Conservation (phyloP, 768 basidiomycete genomes). For the Boletus barrowsii region DNA sequence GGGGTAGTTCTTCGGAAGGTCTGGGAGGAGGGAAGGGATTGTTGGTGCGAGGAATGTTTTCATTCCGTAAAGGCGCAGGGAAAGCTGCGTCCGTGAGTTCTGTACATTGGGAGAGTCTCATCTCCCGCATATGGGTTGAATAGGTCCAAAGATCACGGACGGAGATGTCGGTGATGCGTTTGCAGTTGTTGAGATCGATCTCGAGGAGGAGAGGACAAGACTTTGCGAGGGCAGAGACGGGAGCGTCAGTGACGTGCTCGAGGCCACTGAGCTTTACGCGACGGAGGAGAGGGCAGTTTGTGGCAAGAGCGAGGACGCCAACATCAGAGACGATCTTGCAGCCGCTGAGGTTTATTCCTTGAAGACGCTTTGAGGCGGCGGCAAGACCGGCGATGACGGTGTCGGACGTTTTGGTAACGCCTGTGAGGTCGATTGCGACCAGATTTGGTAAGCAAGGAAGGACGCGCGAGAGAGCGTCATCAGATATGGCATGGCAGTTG, state of each 20-base stretch:
- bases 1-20: slow-evolving; percentile 49
- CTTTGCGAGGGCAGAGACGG: slow-evolving; percentile 73
- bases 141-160: slow-evolving; percentile 83
- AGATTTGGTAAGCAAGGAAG: slow-evolving; percentile 72
- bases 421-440: slow-evolving; percentile 82
- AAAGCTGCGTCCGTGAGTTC: slow-evolving; percentile 83
- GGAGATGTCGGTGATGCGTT: slow-evolving; percentile 69
- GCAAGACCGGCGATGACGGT: slow-evolving; percentile 70
- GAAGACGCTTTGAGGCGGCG: slow-evolving; percentile 64
- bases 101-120: slow-evolving; percentile 77
- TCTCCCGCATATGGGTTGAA: slow-evolving; percentile 83
- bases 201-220: slow-evolving; percentile 87
- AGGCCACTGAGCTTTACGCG: slow-evolving; percentile 88
- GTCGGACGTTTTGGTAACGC: slow-evolving; percentile 68
- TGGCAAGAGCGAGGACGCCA: slow-evolving; percentile 74
- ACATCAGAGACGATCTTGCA: slow-evolving; percentile 79
- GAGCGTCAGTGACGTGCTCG: slow-evolving; percentile 67
- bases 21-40: slow-evolving; percentile 43
- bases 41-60: slow-evolving; percentile 34
- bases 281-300: slow-evolving; percentile 71
- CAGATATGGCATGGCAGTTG: slow-evolving; percentile 68
- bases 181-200: slow-evolving; percentile 88
- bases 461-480: slow-evolving; percentile 58
- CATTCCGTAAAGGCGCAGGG: slow-evolving; percentile 59
- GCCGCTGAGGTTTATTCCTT: slow-evolving; percentile 87